Evolutionary conservation across 805 yeast species (phyloP), one percentile per base, ranked within the genome.

Genomic region (Limtongia smithiae): DNA sequence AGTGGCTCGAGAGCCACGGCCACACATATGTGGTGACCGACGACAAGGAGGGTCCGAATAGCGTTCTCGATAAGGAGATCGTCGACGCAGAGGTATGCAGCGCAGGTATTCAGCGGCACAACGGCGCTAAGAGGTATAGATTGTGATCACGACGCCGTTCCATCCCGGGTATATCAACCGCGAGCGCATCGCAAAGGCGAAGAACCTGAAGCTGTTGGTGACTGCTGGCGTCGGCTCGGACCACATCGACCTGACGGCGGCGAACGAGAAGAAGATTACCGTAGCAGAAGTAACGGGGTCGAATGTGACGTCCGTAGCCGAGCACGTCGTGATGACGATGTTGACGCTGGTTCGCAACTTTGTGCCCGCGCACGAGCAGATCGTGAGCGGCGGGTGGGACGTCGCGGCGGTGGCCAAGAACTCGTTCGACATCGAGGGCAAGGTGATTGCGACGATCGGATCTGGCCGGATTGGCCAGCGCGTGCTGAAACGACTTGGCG

Each of bases 181-280:
- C 51, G 83, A 80, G 60, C 75, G 91, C 61, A 75, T 85, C 55
- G 79, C 71, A 42, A 76, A 77, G 62, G 90, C 91, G 30, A 80
- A 81, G 65, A 83, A 82, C 45, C 75, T 85, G 68, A 83, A 83
- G 71, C 63, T 82, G 44, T 71, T 81, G 52, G 74, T 83, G 59
- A 85, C 90, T 41, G 94, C 94, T 8, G 94, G 93, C 60, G 89
- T 85, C 51, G 94, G 94, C 11, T 81, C 88, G 18, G 93, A 85
- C 65, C 93, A 85, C 68, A 74, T 84, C 55, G 91, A 84, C 62
- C 73, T 85, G 60, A 75, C 75, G 58, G 84, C 84, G 60, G 81
- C 86, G 57, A 78, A 80, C 59, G 80, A 77, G 57, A 71, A 71
- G 51, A 76, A 78, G 54, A 78, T 85, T 62, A 74, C 83, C 15